Evolutionary conservation across 108 stramenopile species (phyloP).

Genomic region (Nitzschia sp.): DNA sequence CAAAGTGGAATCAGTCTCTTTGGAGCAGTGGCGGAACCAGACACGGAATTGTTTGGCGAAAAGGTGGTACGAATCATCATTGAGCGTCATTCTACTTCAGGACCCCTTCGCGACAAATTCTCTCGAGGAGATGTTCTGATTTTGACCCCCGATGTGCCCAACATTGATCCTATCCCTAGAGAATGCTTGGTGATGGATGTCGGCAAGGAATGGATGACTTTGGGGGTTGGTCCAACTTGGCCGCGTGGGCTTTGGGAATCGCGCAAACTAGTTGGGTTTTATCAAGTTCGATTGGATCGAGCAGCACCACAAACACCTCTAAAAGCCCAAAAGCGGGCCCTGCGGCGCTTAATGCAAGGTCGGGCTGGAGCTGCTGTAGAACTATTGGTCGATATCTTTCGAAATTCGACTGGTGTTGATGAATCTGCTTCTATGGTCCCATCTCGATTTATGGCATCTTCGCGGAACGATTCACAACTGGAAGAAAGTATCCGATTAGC

Average conservation of each 20-base stretch:
- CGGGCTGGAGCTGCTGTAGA: slow-evolving; percentile 40
- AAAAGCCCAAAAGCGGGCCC: slow-evolving; percentile 46
- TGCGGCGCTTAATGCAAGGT: slow-evolving; percentile 45
- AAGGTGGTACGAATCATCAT: slow-evolving; percentile 54
- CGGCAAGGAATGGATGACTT: slow-evolving; percentile 45
- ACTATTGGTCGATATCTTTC: slow-evolving; percentile 4
- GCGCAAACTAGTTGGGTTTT: slow-evolving; percentile 44
- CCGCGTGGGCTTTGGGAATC: slow-evolving; percentile 75
- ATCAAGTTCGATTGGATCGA: slow-evolving; percentile 60
- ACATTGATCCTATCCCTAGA: slow-evolving; percentile 19
- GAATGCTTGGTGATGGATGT: slow-evolving; percentile 68
- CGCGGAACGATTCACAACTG: neutral
- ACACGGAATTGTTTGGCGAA: slow-evolving; percentile 72
- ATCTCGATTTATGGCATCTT: neutral
- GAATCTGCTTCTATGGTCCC: slow-evolving; percentile 15
- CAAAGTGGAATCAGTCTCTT: slow-evolving; percentile 49
- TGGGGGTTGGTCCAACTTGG: slow-evolving; percentile 59
- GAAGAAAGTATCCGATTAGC: neutral
- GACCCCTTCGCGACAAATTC: slow-evolving; percentile 43
- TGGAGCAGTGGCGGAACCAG: slow-evolving; percentile 50
- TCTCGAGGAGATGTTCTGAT: slow-evolving; percentile 55
- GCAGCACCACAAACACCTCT: slow-evolving; percentile 45
- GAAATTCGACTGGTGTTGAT: neutral
- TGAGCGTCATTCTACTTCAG: neutral
- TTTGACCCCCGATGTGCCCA: slow-evolving; percentile 36